A percentile compares a stretch with the other conserved stretches of the same genome.
phyloP scores from a whole-genome alignment of 1,284 basidiomycete genomes.

The Erythrobasidium hasegawianum region DNA sequence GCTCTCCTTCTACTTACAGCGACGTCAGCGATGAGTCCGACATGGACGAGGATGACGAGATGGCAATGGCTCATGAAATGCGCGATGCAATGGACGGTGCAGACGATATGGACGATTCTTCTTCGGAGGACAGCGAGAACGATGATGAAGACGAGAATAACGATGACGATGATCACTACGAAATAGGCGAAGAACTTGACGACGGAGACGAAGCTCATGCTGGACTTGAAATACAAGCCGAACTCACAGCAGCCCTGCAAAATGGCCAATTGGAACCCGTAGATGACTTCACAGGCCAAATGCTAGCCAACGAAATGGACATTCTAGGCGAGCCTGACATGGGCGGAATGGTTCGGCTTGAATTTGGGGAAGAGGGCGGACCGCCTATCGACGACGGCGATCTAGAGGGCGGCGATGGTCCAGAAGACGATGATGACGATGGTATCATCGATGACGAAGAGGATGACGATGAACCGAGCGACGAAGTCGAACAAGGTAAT shows the following conservation, averaged over 20 bases:
- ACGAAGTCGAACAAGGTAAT: slow-evolving; percentile 47
- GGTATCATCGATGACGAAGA: slow-evolving; percentile 44
- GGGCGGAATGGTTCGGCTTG: slow-evolving; percentile 14
- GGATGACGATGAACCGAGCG: slow-evolving; percentile 56
- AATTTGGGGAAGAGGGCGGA: slow-evolving; percentile 48
- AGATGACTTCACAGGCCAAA: slow-evolving; percentile 31
- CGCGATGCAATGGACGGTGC: slow-evolving; percentile 24
- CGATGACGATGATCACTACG: slow-evolving; percentile 54
- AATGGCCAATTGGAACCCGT: slow-evolving; percentile 33
- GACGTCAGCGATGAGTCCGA: slow-evolving; percentile 44
- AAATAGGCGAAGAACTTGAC: slow-evolving; percentile 50
- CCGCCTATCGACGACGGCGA: slow-evolving; percentile 51
- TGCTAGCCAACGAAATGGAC: slow-evolving; percentile 54
- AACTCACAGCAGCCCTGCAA: slow-evolving; percentile 59
- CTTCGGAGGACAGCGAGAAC: slow-evolving; percentile 28
- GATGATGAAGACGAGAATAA: slow-evolving; percentile 33
- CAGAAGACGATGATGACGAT: slow-evolving; percentile 52
- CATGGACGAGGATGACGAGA: slow-evolving; percentile 37
- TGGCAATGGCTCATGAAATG: slow-evolving; percentile 24
- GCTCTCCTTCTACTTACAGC: slow-evolving; percentile 1
- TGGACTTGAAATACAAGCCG: slow-evolving; percentile 59
- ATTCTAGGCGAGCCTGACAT: slow-evolving; percentile 36
- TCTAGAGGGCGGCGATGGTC: slow-evolving; percentile 41
- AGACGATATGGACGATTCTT: slow-evolving; percentile 28
- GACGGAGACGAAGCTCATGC: slow-evolving; percentile 32